Evolutionary conservation across 2,329 filamentous ascomycete genomes (phyloP).

Genomic region (Alternaria tenuissima): DNA sequence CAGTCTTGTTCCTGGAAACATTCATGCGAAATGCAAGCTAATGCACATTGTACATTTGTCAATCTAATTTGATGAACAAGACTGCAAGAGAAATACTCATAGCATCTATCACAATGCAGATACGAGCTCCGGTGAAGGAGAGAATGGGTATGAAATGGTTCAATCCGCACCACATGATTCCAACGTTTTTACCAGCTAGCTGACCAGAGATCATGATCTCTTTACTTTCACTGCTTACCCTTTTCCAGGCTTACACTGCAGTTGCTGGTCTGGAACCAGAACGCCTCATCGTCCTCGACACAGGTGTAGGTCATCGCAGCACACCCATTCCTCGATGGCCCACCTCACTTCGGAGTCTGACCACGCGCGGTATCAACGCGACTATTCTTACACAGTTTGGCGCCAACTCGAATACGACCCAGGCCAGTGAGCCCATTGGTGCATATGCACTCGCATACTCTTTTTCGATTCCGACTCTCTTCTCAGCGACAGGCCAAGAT

Average conservation of each 20-base stretch:
- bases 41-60: not conserved
- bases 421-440: constrained; percentile 9
- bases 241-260: not conserved
- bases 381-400: constrained; percentile 19
- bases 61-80: not conserved
- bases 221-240: not conserved
- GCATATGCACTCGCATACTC: constrained; percentile 15
- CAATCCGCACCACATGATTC: not conserved
- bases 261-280: constrained; percentile 1
- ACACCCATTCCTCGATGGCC: constrained; percentile 20
- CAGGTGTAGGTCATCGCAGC: constrained; percentile 24
- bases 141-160: not conserved
- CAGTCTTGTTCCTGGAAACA: not conserved
- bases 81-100: not conserved
- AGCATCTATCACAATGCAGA: not conserved
- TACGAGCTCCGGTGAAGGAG: not conserved
- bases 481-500: constrained; percentile 18
- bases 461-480: constrained; percentile 11
- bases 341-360: constrained; percentile 22
- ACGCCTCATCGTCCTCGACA: constrained; percentile 20
- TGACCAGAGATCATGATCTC: constrained; percentile 10
- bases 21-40: not conserved
- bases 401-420: not conserved
- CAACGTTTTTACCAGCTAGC: not conserved
- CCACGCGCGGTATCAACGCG: constrained; percentile 15